These are phyloP conservation scores for Croton laevigatus DNA, from an alignment of 441 rosid genomes.

Conservation along the genomic window DNA sequence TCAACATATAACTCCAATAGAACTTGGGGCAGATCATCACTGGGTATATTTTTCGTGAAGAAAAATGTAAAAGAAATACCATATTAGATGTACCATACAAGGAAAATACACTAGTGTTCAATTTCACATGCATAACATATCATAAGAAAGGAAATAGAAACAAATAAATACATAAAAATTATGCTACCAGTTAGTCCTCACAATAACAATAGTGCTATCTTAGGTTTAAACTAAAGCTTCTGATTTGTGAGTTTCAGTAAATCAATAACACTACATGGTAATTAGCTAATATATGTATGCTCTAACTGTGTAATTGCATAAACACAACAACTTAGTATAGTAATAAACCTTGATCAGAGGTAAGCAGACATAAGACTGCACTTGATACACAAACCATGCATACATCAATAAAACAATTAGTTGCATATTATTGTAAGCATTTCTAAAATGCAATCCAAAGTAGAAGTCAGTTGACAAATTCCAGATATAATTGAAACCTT, in stretches of 20 bases:
- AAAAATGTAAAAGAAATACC: too few relatives aligned
- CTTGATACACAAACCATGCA: not conserved
- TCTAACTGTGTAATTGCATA: too few relatives aligned
- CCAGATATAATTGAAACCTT: not conserved
- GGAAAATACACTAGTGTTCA: not conserved
- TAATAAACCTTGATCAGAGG: too few relatives aligned
- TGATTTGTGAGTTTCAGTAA: too few relatives aligned
- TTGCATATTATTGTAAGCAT: not conserved
- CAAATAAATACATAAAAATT: not conserved
- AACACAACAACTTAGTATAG: not conserved
- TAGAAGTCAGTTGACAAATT: conserved; percentile 2
- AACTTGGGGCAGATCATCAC: too few relatives aligned
- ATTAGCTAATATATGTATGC: too few relatives aligned
- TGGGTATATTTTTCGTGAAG: too few relatives aligned
- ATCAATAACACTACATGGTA: too few relatives aligned
- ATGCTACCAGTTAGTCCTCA: not conserved
- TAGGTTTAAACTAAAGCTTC: too few relatives aligned
- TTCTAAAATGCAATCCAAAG: conserved; percentile 3
- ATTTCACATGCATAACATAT: not conserved
- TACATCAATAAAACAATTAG: not conserved
- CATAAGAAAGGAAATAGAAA: not conserved
- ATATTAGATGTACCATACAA: not conserved
- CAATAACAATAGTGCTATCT: too few relatives aligned
- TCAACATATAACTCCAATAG: too few relatives aligned
- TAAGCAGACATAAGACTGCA: not conserved